Evolutionary conservation across 305 asterid species (phyloP).

Genomic region (Fraxinus baroniana): DNA sequence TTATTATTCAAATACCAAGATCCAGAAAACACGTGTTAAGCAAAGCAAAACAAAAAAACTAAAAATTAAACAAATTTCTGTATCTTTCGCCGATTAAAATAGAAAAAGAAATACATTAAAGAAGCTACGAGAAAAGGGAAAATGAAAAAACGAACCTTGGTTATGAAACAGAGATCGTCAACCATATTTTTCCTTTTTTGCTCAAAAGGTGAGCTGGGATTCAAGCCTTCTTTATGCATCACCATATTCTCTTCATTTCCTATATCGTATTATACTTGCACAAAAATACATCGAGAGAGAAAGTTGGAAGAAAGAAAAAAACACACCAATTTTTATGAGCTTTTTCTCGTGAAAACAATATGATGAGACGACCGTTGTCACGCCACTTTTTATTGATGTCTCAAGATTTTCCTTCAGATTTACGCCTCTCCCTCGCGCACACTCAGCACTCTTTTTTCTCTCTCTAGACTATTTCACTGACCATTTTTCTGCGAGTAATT

Average conservation of each 20-base stretch:
- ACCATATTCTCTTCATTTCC: background rate
- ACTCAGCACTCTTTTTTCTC: background rate
- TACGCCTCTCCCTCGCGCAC: constrained; percentile 1
- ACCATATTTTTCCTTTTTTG: constrained; percentile 29
- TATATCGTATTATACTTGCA: background rate
- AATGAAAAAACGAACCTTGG: constrained; percentile 33
- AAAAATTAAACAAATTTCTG: background rate
- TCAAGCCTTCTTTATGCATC: constrained; percentile 29
- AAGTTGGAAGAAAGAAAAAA: background rate
- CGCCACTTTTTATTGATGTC: constrained; percentile 3
- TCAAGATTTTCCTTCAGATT: constrained; percentile 30
- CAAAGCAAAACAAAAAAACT: background rate
- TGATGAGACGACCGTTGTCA: constrained; percentile 23
- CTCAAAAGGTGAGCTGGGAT: constrained; percentile 24
- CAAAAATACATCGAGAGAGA: background rate
- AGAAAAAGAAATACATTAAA: background rate
- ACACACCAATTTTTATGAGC: constrained; percentile 24
- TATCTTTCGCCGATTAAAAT: background rate
- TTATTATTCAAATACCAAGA: constrained; percentile 8
- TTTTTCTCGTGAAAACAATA: constrained; percentile 53
- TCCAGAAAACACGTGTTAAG: background rate
- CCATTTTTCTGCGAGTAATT: background rate
- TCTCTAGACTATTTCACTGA: background rate
- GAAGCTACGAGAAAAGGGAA: background rate
- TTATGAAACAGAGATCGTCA: constrained; percentile 31